Conservation (phyloP, 2,329 filamentous ascomycete species). For the Aureobasidium mangrovei region DNA sequence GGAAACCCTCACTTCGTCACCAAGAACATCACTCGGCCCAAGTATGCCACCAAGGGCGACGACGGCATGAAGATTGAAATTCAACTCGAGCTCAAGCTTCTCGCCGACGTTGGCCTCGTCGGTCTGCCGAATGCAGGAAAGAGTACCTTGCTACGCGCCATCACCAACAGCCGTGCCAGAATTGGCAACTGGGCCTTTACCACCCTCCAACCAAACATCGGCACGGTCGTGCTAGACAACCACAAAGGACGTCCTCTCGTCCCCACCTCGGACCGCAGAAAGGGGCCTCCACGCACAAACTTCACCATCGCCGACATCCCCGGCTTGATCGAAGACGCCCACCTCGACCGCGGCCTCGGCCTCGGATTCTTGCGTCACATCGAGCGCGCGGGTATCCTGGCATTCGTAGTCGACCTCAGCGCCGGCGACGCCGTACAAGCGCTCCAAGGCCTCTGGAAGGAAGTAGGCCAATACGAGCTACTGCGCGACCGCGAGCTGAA, state of each 20-base stretch:
- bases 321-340: conserved; percentile 83
- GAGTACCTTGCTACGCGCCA: conserved; percentile 76
- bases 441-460: conserved; percentile 76
- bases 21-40: conserved; percentile 62
- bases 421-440: conserved; percentile 71
- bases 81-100: conserved; percentile 84
- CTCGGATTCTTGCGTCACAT: conserved; percentile 90
- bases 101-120: conserved; percentile 90
- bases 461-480: conserved; percentile 82
- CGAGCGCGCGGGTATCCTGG: conserved; percentile 83
- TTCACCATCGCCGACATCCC: conserved; percentile 96
- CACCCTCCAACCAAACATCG: conserved; percentile 88
- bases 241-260: conserved; percentile 64
- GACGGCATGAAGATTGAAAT: conserved; percentile 67
- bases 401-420: conserved; percentile 83
- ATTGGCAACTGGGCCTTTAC: conserved; percentile 97
- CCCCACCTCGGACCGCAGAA: conserved; percentile 28
- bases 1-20: conserved; percentile 91
- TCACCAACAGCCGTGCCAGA: conserved; percentile 81
- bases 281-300: conserved; percentile 49
- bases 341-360: conserved; percentile 83
- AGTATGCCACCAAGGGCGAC: conserved; percentile 84
- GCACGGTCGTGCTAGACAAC: conserved; percentile 87
- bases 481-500: conserved; percentile 64
- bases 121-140: conserved; percentile 95